A percentile compares a stretch with the other conserved stretches of the same genome.
phyloP scores from a whole-genome alignment of 208 protist species.

The Paratrypanosoma confusum region DNA sequence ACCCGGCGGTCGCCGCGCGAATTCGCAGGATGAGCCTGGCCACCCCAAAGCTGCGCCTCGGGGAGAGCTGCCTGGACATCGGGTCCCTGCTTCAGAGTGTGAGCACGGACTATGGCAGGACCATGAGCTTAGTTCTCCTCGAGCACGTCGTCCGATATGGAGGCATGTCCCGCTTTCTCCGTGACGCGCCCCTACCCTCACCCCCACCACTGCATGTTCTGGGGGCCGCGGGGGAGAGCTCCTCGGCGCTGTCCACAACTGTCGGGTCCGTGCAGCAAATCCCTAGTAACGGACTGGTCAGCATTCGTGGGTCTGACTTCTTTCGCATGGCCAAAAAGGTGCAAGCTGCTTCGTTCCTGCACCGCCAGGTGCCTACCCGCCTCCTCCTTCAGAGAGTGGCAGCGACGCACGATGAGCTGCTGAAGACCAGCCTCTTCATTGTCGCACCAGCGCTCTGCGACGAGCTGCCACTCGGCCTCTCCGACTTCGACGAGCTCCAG shows the following conservation, averaged over 20 bases:
- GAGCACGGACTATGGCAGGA: constrained; percentile 72
- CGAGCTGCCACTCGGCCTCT: constrained; percentile 45
- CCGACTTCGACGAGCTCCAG: constrained; percentile 87
- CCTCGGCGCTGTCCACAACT: constrained; percentile 17
- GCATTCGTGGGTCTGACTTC: constrained; percentile 30
- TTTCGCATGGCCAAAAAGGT: constrained; percentile 33
- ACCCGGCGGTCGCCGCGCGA: constrained; percentile 42
- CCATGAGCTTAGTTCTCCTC: constrained; percentile 83
- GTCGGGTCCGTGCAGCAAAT: constrained; percentile 1
- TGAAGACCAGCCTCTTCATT: constrained; percentile 60
- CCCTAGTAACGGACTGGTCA: constrained; percentile 37
- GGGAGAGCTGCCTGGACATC: constrained; percentile 62
- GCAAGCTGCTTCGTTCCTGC: constrained; percentile 42
- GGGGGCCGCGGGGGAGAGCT: constrained; percentile 2
- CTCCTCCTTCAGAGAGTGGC: constrained; percentile 55
- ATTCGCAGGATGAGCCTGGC: constrained; percentile 58
- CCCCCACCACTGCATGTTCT: constrained; percentile 1
- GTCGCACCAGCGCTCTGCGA: constrained; percentile 20
- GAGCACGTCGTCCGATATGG: constrained; percentile 41
- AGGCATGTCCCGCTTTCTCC: constrained; percentile 32
- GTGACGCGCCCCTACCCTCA: constrained; percentile 5
- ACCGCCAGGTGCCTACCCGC: constrained; percentile 25
- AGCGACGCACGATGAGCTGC: constrained; percentile 57
- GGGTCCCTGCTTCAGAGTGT: constrained; percentile 64
- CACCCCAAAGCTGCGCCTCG: constrained; percentile 58